Base-by-base conservation (phyloP, 139 green algal species). In the Tetraselmis chui region DNA sequence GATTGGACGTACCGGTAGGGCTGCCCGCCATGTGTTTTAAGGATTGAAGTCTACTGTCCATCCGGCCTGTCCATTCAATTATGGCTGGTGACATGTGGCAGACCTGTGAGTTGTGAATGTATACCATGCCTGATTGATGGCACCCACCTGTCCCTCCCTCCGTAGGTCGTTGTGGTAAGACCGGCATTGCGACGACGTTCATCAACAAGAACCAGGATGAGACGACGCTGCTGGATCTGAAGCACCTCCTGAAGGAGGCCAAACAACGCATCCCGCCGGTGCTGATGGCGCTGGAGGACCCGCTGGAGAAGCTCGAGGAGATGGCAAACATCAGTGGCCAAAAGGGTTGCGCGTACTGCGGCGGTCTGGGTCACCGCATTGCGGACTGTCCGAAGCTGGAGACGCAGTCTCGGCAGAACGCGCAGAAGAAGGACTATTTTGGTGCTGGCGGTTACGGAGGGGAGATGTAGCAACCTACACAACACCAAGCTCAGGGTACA, bases 131-230 rank as follows among this genome's bases (percentile, higher is more conserved):
- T n/a, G n/a, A n/a, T n/a, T n/a, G n/a, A n/a, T n/a, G n/a, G n/a
- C n/a, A n/a, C n/a, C n/a, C n/a, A n/a, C n/a, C n/a, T n/a, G n/a
- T n/a, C n/a, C n/a, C n/a, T n/a, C n/a, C n/a, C n/a, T n/a, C n/a
- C n/a, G n/a, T n/a, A n/a, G 97, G 97, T 0, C 95, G 97, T 26
- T 95, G 94, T 82, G 97, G 97, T 78, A 98, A 98, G 89, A 99
- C 94, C 26, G 97, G 97, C 31, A 94, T 99, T 1, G 97, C 97
- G 27, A 99, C 97, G 29, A 98, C 97, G 22, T 98, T 99, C 86
- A 94, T 99, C 86, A 99, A 98, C 93, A 97, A 94, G 82, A 93
- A 95, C 80, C 88, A 97, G 76, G 91, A 85, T 78, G 97, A 99
- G 87, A 92, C 87, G 58, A 97, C 98, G 78, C 85, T 99, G 90